Conservation (phyloP, 225 moss, liverwort and hornwort species). For the Antitrichia curtipendula region DNA sequence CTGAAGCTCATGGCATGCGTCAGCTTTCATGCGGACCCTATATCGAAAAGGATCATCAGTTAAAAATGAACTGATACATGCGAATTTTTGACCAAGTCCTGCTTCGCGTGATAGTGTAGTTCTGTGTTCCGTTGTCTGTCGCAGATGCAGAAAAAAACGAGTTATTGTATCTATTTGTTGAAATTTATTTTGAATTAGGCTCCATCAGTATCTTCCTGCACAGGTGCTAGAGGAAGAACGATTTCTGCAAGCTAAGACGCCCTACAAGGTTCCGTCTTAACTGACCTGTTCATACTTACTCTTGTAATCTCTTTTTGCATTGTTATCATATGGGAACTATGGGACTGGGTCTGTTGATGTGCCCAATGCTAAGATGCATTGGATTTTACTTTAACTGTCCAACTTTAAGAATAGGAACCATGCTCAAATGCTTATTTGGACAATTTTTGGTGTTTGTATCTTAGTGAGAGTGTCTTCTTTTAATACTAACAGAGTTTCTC, state of each 20-base stretch:
- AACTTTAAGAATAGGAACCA: neutral
- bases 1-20: neutral
- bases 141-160: neutral
- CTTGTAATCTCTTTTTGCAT: neutral
- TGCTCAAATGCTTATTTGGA: neutral
- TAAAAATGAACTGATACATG: neutral
- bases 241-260: conserved; percentile 1
- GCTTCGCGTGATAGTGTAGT: neutral
- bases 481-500: neutral
- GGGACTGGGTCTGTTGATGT: neutral
- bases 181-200: neutral
- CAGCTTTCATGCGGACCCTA: neutral
- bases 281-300: neutral
- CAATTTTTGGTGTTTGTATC: neutral
- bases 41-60: neutral
- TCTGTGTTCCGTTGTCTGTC: neutral
- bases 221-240: conserved; percentile 31
- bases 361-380: neutral
- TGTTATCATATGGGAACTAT: neutral
- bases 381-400: neutral
- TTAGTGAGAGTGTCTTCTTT: neutral
- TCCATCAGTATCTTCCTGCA: neutral
- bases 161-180: neutral
- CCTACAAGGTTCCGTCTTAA: conserved; percentile 17
- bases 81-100: neutral